phyloP scores from a whole-genome alignment of 192 early-diverging fungal genomes.

The Gonapodya sp. region DNA sequence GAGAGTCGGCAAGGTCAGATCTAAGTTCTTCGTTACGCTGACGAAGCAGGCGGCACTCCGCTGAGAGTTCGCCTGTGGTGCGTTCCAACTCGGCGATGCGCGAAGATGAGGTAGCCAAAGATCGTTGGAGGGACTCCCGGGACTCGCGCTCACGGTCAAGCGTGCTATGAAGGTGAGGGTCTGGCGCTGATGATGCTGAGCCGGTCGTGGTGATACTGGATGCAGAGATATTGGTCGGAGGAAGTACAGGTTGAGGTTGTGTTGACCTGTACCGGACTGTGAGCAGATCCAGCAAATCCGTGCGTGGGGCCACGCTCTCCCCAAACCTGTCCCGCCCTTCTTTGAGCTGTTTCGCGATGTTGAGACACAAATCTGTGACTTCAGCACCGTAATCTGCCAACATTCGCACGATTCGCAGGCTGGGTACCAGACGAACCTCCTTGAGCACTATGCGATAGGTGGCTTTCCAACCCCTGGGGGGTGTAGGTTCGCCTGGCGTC shows the following conservation, averaged over 20 bases:
- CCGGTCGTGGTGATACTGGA: no score
- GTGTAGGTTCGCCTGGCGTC: background rate
- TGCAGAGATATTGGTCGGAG: no score
- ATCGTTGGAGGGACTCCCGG: background rate
- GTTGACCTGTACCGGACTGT: background rate
- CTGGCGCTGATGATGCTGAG: no score
- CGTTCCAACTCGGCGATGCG: background rate
- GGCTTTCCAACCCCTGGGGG: background rate
- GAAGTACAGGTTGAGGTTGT: background rate
- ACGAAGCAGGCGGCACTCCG: background rate
- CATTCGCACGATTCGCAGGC: background rate
- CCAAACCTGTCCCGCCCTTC: background rate
- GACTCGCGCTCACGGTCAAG: background rate
- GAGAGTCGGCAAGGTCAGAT: background rate
- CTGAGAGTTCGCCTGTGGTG: background rate
- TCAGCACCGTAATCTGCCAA: background rate
- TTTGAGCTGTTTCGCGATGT: background rate
- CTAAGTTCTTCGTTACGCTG: background rate
- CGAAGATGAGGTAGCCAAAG: background rate
- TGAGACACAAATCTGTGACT: background rate
- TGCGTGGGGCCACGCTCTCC: background rate
- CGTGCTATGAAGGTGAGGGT: background rate
- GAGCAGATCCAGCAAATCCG: background rate
- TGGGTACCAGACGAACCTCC: background rate
- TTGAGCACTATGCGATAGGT: background rate